Base-by-base conservation (phyloP, 768 basidiomycete species). In the Mycena galopus region DNA sequence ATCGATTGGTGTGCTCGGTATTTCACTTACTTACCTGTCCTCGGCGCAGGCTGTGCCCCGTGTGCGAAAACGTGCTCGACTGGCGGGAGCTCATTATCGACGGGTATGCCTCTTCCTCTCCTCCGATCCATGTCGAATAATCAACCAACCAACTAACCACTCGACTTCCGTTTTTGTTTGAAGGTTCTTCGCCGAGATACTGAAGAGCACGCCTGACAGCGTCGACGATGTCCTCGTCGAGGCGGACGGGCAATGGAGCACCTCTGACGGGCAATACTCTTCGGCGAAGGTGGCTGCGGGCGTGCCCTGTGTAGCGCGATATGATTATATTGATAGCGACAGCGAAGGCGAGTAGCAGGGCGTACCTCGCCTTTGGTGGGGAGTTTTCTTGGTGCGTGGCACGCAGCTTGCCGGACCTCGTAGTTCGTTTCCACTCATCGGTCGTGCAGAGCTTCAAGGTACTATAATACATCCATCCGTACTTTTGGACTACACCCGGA, bases 71-170 rank as follows among this genome's bases (percentile, higher is more conserved):
- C 78, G 80, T 84, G 51, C 79, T 94, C 29, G 85, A 86, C 62
- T 80, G 87, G 4, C 88, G 91, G 12, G 90, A 93, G 67, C 81
- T 94, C 32, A 88, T 93, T 42, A 84, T 93, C 65, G 93, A 94
- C 76, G 93, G 92, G 93, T 91, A 12, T 4, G 65, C 21, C 44
- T 8, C 17, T n/a, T 47, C n/a, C 44, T 6, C 42, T 42, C 17
- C 17, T 19, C 35, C 35, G 5, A 14, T 42, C 42, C 17, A 17
- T 4, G n/a, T n/a, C n/a, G n/a, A n/a, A n/a, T n/a, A n/a, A n/a
- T 7, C 11, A 19, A 12, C 42, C 7, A 14, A 3, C 17, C 17
- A 42, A 19, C 42, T 42, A 7, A 7, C n/a, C n/a, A n/a, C n/a
- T n/a, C n/a, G n/a, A n/a, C n/a, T n/a, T n/a, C n/a, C 35, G 35